Base-by-base conservation (phyloP, 495 filamentous ascomycete genomes). In the Durotheca rogersii region DNA sequence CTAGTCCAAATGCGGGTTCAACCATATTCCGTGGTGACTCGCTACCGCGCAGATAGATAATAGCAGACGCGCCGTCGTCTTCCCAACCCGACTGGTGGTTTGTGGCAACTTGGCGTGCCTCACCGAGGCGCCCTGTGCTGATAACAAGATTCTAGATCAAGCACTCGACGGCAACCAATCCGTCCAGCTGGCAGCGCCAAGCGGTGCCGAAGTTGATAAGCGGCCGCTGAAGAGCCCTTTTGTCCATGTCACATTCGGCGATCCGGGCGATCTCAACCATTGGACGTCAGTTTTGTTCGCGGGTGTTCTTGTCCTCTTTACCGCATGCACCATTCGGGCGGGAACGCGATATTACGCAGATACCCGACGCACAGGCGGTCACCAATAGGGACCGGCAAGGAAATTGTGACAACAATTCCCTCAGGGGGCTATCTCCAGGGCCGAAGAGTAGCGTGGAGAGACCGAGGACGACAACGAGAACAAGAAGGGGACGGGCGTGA, bases 131-230 rank as follows among this genome's bases (percentile, higher is more conserved):
- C 7, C 20, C 41, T 19, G 32, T 54, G 51, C 44, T 38, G 38
- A n/a, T 29, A 38, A 43, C 43, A 43, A 43, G 12, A 27, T 39
- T 16, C 37, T 25, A 25, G 32, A 43, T 43, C 30, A 42, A n/a
- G 40, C 40, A 49, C 34, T 16, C 17, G 25, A 34, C 33, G 38
- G 38, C 7, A 36, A n/a, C 12, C 30, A 30, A 9, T 48, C 19
- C 15, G 32, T 48, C 43, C 12, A 39, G 37, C 44, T 55, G 44
- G 40, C 39, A 12, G 16, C 45, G 52, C 52, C 52, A 55, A 55
- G 52, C 48, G 44, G 49, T 49, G 45, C 34, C 44, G 21, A 33
- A 27, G 30, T 55, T 34, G 38, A 55, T 49, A 44, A 27, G 23
- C 9, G 9, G 30, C 21, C 12, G 19, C 18, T 14, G 30, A 25